A percentile compares a stretch with the other conserved stretches of the same genome.
These are phyloP conservation scores for Gelatoporia subvermispora DNA, from an alignment of 768 basidiomycete genomes.

Conservation along the genomic window DNA sequence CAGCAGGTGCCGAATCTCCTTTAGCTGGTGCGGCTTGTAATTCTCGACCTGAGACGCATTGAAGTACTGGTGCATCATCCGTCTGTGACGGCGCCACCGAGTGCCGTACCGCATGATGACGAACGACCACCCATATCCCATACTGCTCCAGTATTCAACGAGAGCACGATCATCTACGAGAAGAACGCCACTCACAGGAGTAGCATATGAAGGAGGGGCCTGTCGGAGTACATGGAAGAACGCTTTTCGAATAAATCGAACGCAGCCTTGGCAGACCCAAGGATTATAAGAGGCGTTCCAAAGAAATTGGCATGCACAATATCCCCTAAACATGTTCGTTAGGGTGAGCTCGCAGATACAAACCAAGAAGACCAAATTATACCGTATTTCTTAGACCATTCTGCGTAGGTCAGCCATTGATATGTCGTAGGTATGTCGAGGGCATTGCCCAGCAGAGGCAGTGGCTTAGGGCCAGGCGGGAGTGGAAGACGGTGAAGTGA, in stretches of 20 bases:
- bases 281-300: conserved; percentile 17
- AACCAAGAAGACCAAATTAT: conserved; percentile 13
- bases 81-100: too few species aligned
- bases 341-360: background rate
- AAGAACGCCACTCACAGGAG: conserved; percentile 44
- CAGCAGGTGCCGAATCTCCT: too few species aligned
- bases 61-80: too few species aligned
- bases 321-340: conserved; percentile 2
- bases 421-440: conserved; percentile 1
- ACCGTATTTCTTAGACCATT: conserved; percentile 4
- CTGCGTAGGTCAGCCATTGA: conserved; percentile 1
- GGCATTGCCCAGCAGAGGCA: conserved; percentile 23
- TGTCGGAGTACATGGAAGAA: conserved; percentile 25
- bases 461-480: conserved; percentile 22
- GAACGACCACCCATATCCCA: too few species aligned
- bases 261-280: conserved; percentile 23
- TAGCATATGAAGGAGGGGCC: conserved; percentile 14
- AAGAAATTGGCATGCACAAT: conserved; percentile 17
- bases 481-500: background rate
- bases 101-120: too few species aligned
- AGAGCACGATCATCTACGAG: too few species aligned
- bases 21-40: too few species aligned
- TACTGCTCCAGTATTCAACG: too few species aligned
- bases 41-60: too few species aligned
- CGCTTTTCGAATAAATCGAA: conserved; percentile 30